Evolutionary conservation across 202 grass and related monocot genomes (phyloP).

Genomic region (Panicum hallii): DNA sequence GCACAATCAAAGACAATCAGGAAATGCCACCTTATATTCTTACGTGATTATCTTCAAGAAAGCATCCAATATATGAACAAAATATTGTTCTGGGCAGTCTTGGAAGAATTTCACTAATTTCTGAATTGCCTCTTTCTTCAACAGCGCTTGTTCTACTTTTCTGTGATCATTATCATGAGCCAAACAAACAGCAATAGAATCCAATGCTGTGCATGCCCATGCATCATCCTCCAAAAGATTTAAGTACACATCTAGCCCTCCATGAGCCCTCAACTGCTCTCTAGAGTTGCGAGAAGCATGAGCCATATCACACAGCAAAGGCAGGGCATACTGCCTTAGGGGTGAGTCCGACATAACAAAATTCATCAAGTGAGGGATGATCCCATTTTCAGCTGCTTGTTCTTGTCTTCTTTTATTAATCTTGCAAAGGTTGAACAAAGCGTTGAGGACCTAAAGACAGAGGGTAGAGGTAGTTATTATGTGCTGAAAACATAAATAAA

Average conservation of each 20-base stretch:
- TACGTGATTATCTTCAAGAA: conserved; percentile 99
- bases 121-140: conserved; percentile 86
- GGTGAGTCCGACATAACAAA: conserved; percentile 98
- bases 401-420: conserved; percentile 99
- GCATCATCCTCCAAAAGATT: conserved; percentile 90
- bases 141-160: conserved; percentile 91
- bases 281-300: conserved; percentile 97
- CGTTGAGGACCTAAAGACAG: conserved; percentile 82
- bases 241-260: conserved; percentile 94
- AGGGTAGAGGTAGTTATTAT: conserved; percentile 40
- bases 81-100: conserved; percentile 95
- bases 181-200: conserved; percentile 96
- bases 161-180: conserved; percentile 92
- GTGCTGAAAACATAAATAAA: conserved; percentile 28
- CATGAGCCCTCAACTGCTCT: conserved; percentile 94
- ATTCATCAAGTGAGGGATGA: conserved; percentile 98
- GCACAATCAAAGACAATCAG: conserved; percentile 28
- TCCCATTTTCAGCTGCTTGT: conserved; percentile 98
- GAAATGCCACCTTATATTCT: conserved; percentile 43
- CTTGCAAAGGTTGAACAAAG: conserved; percentile 97
- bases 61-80: conserved; percentile 88
- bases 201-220: conserved; percentile 84
- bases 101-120: conserved; percentile 95
- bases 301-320: conserved; percentile 96
- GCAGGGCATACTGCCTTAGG: conserved; percentile 89